Conservation (phyloP, 1,284 basidiomycete species). For the Pterula multifida region DNA sequence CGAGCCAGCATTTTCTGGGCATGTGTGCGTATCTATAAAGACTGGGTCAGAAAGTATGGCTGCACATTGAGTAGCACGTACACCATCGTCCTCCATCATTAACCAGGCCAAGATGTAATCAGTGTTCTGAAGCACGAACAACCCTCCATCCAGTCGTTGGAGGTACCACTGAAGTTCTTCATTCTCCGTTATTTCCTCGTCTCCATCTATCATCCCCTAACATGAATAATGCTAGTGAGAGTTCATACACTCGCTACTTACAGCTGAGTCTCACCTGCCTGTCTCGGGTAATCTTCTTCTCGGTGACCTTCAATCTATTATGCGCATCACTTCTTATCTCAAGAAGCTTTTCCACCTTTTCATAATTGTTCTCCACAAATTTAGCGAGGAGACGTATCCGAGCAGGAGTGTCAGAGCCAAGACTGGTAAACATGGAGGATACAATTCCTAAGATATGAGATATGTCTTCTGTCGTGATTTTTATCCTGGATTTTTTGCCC, state of each 20-base stretch:
- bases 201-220: conserved; percentile 43
- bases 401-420: conserved; percentile 73
- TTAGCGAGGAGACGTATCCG: conserved; percentile 84
- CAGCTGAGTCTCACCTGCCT: conserved; percentile 38
- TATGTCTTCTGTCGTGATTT: conserved; percentile 70
- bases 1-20: conserved; percentile 63
- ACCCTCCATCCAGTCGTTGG: conserved; percentile 71
- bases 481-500: conserved; percentile 36
- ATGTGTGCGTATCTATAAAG: conserved; percentile 59
- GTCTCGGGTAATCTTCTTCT: conserved; percentile 55
- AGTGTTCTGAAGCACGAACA: conserved; percentile 82
- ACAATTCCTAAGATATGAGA: conserved; percentile 85
- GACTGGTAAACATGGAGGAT: conserved; percentile 80
- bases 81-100: conserved; percentile 96
- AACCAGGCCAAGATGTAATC: conserved; percentile 95
- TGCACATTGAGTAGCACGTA: conserved; percentile 26
- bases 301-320: conserved; percentile 42
- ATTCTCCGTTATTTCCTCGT: conserved; percentile 46
- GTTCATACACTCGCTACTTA: background rate
- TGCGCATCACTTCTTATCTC: conserved; percentile 73
- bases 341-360: conserved; percentile 86
- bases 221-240: background rate
- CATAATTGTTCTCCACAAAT: conserved; percentile 86
- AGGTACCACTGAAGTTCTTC: conserved; percentile 78
- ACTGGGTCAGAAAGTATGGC: background rate